These are phyloP conservation scores for Calocera cornea DNA, from an alignment of 768 basidiomycete species.

Conservation along the genomic window DNA sequence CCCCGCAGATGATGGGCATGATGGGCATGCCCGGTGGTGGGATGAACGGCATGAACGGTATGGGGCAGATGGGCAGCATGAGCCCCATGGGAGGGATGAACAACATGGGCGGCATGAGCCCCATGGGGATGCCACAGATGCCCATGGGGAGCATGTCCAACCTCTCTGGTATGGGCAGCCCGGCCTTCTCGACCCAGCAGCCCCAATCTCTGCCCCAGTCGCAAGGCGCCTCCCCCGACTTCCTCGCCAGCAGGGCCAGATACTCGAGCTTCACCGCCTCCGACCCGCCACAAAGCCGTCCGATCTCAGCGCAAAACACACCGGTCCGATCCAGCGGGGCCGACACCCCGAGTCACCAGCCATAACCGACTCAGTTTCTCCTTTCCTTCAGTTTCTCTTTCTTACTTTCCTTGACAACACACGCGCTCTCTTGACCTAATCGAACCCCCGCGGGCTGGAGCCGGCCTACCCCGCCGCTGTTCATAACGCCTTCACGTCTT, in stretches of 20 bases:
- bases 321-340: background rate
- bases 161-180: background rate
- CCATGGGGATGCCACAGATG: background rate
- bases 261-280: background rate
- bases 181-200: background rate
- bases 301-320: background rate
- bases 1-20: slow-evolving; percentile 14
- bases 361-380: background rate
- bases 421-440: background rate
- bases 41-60: background rate
- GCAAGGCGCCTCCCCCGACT: background rate
- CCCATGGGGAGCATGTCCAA: slow-evolving; percentile 1
- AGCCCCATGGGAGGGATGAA: background rate
- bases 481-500: background rate
- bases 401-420: too few species aligned
- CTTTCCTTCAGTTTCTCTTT: background rate
- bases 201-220: background rate
- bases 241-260: background rate
- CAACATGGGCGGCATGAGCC: background rate
- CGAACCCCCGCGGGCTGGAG: background rate
- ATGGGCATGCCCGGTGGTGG: slow-evolving; percentile 11
- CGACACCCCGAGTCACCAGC: background rate
- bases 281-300: background rate
- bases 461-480: background rate
- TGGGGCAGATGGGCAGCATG: background rate